Evolutionary conservation across 176 grass and related monocot species (phyloP).

Genomic region (Stipa capillata): DNA sequence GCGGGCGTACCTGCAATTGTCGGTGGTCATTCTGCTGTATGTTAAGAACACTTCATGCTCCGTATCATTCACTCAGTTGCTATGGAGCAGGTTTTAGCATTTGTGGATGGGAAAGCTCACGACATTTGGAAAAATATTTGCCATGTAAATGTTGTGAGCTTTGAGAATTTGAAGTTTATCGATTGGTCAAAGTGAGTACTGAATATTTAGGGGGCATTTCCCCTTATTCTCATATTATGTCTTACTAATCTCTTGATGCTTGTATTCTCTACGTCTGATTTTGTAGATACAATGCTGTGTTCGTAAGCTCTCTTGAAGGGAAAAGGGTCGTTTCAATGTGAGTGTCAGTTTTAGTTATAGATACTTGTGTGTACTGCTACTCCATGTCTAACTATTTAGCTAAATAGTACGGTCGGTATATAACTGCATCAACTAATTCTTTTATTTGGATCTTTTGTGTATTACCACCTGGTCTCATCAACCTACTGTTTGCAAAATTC

Average conservation of each 20-base stretch:
- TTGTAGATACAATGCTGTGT: constrained; percentile 63
- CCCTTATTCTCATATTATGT: not conserved
- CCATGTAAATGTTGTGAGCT: constrained; percentile 37
- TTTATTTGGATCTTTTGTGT: not conserved
- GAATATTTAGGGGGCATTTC: constrained; percentile 5
- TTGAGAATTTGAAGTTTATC: constrained; percentile 25
- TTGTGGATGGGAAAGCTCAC: constrained; percentile 46
- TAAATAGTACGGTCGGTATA: not conserved
- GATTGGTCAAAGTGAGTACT: constrained; percentile 90
- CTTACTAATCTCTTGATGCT: not conserved
- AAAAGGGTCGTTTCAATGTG: constrained; percentile 71
- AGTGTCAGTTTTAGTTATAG: constrained; percentile 13
- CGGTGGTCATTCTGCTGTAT: not conserved
- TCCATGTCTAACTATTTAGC: not conserved
- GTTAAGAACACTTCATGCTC: not conserved
- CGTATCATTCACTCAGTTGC: not conserved
- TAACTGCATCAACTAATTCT: not conserved
- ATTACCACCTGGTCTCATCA: not conserved
- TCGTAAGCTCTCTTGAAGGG: constrained; percentile 76
- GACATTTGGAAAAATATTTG: constrained; percentile 60
- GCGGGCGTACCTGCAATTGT: not conserved
- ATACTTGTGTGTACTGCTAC: not conserved
- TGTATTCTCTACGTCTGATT: constrained; percentile 22
- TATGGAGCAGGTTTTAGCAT: constrained; percentile 58
- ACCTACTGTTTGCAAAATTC: not conserved